Conservation (phyloP, 129 eudicot genomes). For the Artemisia tridentata region DNA sequence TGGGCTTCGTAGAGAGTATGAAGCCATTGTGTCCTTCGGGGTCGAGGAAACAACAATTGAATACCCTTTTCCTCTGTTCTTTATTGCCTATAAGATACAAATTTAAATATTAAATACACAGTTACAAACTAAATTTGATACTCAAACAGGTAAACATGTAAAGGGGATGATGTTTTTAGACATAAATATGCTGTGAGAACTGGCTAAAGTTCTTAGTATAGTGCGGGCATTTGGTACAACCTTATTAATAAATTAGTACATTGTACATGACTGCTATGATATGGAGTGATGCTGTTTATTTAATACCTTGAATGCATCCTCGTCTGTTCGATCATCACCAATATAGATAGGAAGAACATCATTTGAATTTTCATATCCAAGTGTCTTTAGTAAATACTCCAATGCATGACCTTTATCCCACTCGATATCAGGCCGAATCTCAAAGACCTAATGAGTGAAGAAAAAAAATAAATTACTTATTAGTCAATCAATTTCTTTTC, state of each 20-base stretch:
- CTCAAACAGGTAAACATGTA: no score
- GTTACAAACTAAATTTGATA: no score
- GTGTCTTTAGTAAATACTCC: constrained; percentile 34
- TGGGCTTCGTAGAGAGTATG: constrained; percentile 37
- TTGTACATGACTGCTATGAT: no score
- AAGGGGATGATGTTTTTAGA: no score
- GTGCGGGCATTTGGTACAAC: no score
- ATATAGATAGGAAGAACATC: constrained; percentile 41
- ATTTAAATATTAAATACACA: neutral
- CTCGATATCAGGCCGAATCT: constrained; percentile 45
- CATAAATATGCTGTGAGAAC: no score
- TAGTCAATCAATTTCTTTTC: no score
- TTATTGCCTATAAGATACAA: constrained; percentile 7
- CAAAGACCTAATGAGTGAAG: constrained; percentile 30
- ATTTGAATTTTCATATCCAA: constrained; percentile 30
- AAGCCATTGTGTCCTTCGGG: constrained; percentile 43
- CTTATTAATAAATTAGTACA: no score
- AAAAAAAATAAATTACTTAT: no score
- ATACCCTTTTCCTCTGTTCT: constrained; percentile 29
- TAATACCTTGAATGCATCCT: constrained; percentile 46
- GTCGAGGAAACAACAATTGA: constrained; percentile 33
- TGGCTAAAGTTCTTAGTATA: no score
- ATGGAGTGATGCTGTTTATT: neutral
- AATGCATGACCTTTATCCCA: constrained; percentile 52
- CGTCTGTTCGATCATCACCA: constrained; percentile 46